These are phyloP conservation scores for Begonia loranthoides DNA, from an alignment of 306 rosid genomes.

Conservation along the genomic window DNA sequence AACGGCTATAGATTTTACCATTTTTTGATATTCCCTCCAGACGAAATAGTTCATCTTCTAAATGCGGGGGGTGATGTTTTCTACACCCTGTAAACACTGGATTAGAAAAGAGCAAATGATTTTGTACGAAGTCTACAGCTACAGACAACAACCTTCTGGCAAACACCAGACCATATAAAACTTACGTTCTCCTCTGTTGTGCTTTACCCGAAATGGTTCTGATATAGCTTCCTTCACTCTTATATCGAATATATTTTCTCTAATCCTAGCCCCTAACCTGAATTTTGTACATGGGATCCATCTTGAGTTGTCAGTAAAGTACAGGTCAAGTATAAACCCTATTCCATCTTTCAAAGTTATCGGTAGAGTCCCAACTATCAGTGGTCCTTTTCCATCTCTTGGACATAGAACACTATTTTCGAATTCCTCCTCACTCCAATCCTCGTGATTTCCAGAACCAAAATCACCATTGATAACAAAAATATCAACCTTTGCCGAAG, in stretches of 20 bases:
- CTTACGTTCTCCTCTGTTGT: constrained; percentile 13
- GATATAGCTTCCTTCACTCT: constrained; percentile 10
- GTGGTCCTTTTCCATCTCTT: constrained; percentile 10
- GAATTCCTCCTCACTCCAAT: constrained; percentile 10
- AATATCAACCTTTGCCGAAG: constrained; percentile 10
- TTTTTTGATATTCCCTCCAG: constrained; percentile 10
- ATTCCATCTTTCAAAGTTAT: constrained; percentile 4
- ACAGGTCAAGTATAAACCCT: constrained; percentile 1
- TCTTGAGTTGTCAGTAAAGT: constrained; percentile 12
- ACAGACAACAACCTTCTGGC: too few relatives aligned
- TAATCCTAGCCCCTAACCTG: constrained; percentile 9
- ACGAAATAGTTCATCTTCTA: constrained; percentile 11
- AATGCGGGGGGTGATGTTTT: constrained; percentile 11
- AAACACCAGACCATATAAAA: not conserved
- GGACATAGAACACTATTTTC: constrained; percentile 3
- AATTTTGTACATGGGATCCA: constrained; percentile 4
- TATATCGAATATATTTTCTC: not conserved
- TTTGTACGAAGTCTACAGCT: not conserved
- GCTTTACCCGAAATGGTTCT: constrained; percentile 8
- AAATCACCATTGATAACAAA: constrained; percentile 7
- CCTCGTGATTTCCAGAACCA: constrained; percentile 4
- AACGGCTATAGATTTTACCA: constrained; percentile 2
- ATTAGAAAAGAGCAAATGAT: not conserved
- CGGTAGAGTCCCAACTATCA: constrained; percentile 4
- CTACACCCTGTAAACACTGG: constrained; percentile 5